Evolutionary conservation across 768 basidiomycete genomes (phyloP).

Genomic region (Tricholoma matsutake): DNA sequence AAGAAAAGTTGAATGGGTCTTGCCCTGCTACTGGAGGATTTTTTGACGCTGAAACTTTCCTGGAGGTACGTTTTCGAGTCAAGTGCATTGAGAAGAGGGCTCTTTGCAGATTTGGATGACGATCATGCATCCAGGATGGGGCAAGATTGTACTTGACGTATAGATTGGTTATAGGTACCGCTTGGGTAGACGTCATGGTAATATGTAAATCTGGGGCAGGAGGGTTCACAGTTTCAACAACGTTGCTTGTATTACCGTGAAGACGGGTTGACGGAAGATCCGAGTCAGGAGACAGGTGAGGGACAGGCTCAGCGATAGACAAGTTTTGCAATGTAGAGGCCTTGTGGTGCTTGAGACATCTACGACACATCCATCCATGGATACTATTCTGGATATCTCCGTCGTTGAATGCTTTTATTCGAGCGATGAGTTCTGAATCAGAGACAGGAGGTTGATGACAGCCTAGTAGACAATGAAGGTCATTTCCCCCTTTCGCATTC

Average conservation of each 20-base stretch:
- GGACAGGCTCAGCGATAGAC: background rate
- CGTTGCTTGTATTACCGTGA: background rate
- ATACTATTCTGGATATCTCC: slow-evolving; percentile 14
- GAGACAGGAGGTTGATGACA: slow-evolving; percentile 34
- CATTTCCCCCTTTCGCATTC: no score
- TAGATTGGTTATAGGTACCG: background rate
- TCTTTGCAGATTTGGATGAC: slow-evolving; percentile 1
- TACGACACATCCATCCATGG: slow-evolving; percentile 21
- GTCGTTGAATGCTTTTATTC: slow-evolving; percentile 22
- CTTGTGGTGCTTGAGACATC: slow-evolving; percentile 6
- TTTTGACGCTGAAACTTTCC: background rate
- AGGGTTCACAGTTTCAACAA: background rate
- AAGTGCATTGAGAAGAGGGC: slow-evolving; percentile 7
- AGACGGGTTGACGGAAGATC: background rate
- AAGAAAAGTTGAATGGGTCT: slow-evolving; percentile 3
- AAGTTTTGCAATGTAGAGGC: background rate
- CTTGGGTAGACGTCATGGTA: background rate
- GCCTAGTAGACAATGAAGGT: slow-evolving; percentile 19
- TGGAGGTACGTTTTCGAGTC: background rate
- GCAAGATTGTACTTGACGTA: slow-evolving; percentile 11
- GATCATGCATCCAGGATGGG: slow-evolving; percentile 16
- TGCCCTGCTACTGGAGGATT: background rate
- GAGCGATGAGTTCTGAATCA: slow-evolving; percentile 29
- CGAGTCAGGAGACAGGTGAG: no score
- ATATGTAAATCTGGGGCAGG: background rate